These are phyloP conservation scores for Eragrostis nindensis DNA, from an alignment of 176 grass and related monocot genomes.

Conservation along the genomic window DNA sequence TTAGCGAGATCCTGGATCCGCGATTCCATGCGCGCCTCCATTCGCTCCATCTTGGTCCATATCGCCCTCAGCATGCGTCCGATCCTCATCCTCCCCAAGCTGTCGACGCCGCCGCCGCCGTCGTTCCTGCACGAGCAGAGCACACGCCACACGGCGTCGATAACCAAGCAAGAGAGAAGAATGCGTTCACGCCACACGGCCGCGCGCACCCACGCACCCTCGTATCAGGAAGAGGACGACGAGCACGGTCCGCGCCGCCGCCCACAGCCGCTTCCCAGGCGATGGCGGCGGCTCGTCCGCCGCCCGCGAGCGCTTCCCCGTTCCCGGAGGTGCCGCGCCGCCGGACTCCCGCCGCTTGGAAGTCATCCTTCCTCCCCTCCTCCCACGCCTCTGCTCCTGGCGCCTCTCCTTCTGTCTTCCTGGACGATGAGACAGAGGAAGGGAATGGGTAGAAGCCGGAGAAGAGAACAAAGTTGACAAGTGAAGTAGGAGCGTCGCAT, in stretches of 20 bases:
- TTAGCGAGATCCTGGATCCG: background rate
- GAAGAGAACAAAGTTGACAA: no score
- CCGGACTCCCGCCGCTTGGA: no score
- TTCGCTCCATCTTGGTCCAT: no score
- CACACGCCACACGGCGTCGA: background rate
- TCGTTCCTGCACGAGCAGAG: slow-evolving; percentile 16
- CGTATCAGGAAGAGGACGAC: slow-evolving; percentile 17
- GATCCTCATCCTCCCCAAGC: background rate
- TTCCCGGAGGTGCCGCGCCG: background rate
- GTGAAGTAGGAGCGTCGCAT: no score
- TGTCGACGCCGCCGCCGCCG: background rate
- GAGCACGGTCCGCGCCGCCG: background rate
- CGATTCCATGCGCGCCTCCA: background rate
- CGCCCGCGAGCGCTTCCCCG: background rate
- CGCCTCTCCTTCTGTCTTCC: no score
- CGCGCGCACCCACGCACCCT: no score
- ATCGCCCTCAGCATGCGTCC: background rate
- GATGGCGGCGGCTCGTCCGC: background rate
- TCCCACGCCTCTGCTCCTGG: no score
- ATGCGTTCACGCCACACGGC: no score
- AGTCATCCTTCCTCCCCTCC: no score
- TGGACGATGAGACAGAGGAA: no score
- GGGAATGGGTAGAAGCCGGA: no score
- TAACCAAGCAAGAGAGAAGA: no score
- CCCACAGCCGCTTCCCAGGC: background rate